Percentiles rank a stretch among this genome's conserved stretches.
Conservation (phyloP, 2,329 filamentous ascomycete genomes). For the Tolypocladium cylindrosporum region DNA sequence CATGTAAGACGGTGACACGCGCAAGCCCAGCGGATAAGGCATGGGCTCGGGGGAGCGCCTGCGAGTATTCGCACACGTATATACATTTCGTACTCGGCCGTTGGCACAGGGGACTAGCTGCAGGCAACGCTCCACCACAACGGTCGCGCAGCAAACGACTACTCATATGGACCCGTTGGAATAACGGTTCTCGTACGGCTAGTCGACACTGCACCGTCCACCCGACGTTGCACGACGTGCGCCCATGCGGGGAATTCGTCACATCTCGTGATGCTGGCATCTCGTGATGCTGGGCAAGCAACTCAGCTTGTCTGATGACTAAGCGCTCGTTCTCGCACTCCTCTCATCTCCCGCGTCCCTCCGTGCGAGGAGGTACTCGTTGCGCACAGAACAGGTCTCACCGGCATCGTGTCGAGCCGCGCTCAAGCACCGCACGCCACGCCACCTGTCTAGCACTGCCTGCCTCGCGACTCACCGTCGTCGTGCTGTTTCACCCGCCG, state of each 20-base stretch:
- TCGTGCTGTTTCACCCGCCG: neutral
- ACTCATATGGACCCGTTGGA: neutral
- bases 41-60: neutral
- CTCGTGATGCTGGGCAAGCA: neutral
- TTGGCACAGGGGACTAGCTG: neutral
- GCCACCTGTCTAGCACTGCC: neutral
- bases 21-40: neutral
- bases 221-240: neutral
- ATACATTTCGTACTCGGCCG: too few species aligned
- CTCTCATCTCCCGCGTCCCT: neutral
- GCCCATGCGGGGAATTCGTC: neutral
- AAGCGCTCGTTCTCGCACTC: neutral
- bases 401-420: neutral
- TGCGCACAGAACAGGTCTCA: neutral
- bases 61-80: too few species aligned
- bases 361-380: neutral
- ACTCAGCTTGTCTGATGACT: neutral
- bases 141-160: neutral
- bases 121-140: neutral
- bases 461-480: neutral
- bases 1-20: neutral
- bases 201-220: neutral
- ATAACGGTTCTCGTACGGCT: neutral
- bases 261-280: neutral
- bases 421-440: neutral